Evolutionary conservation across 495 filamentous ascomycete genomes (phyloP), one percentile per base, ranked within the genome.

Genomic region (Collariella sp.): DNA sequence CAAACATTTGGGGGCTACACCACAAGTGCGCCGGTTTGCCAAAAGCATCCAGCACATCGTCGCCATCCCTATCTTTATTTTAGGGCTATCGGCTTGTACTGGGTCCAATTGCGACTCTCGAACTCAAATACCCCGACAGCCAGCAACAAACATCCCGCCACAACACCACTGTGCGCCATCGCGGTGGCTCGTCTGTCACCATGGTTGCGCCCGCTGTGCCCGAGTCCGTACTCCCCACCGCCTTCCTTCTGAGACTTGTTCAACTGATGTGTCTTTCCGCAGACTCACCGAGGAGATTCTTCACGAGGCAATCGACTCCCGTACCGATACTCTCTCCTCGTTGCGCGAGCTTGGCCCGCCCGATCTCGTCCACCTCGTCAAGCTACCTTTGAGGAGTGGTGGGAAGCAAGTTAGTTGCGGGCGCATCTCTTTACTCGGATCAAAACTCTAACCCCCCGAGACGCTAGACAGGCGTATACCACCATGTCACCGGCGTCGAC

Each of bases 401-500:
- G 72, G 73, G 26, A 87, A 85, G 67, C 82, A 84, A 70, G 85
- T 87, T 70, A 54, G 75, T 62, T 20, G 47, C 34, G 29, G 24
- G 35, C 35, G 18, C 22, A 1, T 20, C 9, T 13, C 19, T 23
- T 13, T 31, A 6, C 29, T n/a, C n/a, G n/a, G n/a, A 23, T 7
- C 35, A 39, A 7, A 5, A 24, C 39, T 38, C 67, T 70, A 51
- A 72, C 47, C 15, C n/a, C 33, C n/a, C 20, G 22, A 11, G 46
- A 13, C 61, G 31, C n/a, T 35, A 97, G 88, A 83, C 80, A 58
- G 93, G 91, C 23, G 83, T 95, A 46, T 98, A 98, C 69, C 93
- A 98, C 70, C 91, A 97, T 85, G 93, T 96, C 63, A 96, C 91
- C 46, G 93, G 93, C 49, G 85, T 96, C 55, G 93, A 98, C 69